These are phyloP conservation scores for Zanthoxylum bungeanum DNA, from an alignment of 345 rosid species.

Conservation along the genomic window DNA sequence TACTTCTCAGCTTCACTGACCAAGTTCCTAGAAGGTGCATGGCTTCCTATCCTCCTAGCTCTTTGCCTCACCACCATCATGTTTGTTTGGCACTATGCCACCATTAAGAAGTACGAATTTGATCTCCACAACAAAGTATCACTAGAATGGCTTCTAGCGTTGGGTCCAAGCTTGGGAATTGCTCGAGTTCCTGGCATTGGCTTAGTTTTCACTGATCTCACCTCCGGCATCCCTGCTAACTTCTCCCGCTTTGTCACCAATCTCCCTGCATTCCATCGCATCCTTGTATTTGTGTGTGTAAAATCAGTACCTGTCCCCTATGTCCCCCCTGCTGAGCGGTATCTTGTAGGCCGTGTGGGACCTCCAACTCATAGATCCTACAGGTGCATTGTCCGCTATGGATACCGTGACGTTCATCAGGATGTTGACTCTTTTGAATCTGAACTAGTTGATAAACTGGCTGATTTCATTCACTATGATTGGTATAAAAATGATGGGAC, in stretches of 20 bases:
- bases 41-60: constrained; percentile 98
- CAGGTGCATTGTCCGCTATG: constrained; percentile 87
- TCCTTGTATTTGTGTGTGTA: constrained; percentile 85
- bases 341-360: constrained; percentile 94
- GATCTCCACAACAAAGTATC: constrained; percentile 98
- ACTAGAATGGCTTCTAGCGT: constrained; percentile 90
- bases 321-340: constrained; percentile 87
- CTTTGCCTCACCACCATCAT: constrained; percentile 79
- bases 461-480: constrained; percentile 71
- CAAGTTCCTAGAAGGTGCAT: constrained; percentile 94
- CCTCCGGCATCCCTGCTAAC: constrained; percentile 94
- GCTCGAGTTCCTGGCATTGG: constrained; percentile 94
- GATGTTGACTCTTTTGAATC: constrained; percentile 86
- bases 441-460: constrained; percentile 64
- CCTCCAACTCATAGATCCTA: constrained; percentile 82
- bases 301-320: constrained; percentile 93
- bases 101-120: constrained; percentile 87
- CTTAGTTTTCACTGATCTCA: constrained; percentile 88
- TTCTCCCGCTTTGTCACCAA: constrained; percentile 98
- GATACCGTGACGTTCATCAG: constrained; percentile 95
- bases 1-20: constrained; percentile 98
- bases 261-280: constrained; percentile 94
- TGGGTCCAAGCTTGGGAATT: constrained; percentile 91
- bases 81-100: constrained; percentile 97
- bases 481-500: constrained; percentile 45